These are phyloP conservation scores for Russula brevipes DNA, from an alignment of 768 basidiomycete species.

Conservation along the genomic window DNA sequence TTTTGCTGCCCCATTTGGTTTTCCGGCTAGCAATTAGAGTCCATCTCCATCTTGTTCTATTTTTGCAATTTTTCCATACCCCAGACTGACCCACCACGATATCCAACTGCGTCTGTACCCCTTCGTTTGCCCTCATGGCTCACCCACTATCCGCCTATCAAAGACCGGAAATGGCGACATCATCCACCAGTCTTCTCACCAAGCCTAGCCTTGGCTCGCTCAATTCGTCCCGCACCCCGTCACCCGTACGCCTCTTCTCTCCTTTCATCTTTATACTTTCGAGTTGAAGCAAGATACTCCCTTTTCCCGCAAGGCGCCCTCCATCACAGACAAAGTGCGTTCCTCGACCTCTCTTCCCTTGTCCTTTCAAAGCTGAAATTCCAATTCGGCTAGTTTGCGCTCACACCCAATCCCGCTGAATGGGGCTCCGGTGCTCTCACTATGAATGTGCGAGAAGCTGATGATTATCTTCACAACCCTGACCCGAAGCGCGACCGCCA, in stretches of 20 bases:
- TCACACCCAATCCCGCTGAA: slow-evolving; percentile 42
- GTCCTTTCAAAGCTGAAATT: not conserved
- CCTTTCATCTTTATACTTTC: not conserved
- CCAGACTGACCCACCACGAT: not conserved
- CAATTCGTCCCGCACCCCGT: not conserved
- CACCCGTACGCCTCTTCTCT: slow-evolving; percentile 1
- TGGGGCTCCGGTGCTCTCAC: slow-evolving; percentile 47
- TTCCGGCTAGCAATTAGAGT: too few relatives aligned
- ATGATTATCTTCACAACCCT: slow-evolving; percentile 63
- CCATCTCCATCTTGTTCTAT: too few relatives aligned
- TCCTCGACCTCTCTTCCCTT: not conserved
- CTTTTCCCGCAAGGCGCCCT: slow-evolving; percentile 4
- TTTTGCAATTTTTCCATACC: too few relatives aligned
- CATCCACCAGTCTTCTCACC: slow-evolving; percentile 18
- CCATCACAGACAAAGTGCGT: slow-evolving; percentile 19
- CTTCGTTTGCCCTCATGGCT: slow-evolving; percentile 8
- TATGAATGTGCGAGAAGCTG: slow-evolving; percentile 45
- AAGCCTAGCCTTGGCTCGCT: not conserved
- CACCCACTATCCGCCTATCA: not conserved
- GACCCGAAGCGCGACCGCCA: slow-evolving; percentile 50
- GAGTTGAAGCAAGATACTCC: not conserved
- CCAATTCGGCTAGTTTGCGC: slow-evolving; percentile 33
- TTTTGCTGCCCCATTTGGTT: too few relatives aligned
- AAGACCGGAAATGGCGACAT: slow-evolving; percentile 18
- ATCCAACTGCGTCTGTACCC: not conserved